Evolutionary conservation across 2,329 filamentous ascomycete species (phyloP).

Genomic region (Penicillium sp.): DNA sequence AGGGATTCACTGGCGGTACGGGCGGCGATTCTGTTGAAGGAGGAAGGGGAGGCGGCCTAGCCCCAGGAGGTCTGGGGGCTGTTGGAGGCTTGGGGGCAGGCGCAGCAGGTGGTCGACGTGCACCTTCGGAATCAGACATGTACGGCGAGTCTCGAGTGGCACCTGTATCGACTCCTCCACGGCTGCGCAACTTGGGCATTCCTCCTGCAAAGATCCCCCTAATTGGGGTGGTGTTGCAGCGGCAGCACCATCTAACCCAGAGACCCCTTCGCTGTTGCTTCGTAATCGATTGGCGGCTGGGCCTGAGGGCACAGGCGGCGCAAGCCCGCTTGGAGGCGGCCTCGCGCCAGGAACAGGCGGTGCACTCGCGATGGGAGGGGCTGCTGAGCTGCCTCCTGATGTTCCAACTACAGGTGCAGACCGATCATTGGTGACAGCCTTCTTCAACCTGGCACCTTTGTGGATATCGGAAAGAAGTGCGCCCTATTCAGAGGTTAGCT

Average conservation of each 20-base stretch:
- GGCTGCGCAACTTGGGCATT: conserved; percentile 93
- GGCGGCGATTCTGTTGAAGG: conserved; percentile 50
- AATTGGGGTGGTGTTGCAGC: conserved; percentile 66
- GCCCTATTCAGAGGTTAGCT: conserved; percentile 56
- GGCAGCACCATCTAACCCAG: conserved; percentile 45
- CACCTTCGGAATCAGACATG: conserved; percentile 71
- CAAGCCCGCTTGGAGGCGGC: conserved; percentile 23
- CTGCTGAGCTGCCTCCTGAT: conserved; percentile 55
- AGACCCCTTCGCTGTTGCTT: conserved; percentile 72
- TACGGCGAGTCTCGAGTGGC: conserved; percentile 71
- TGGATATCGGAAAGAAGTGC: conserved; percentile 84
- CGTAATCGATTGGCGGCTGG: conserved; percentile 61
- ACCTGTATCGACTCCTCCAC: conserved; percentile 75
- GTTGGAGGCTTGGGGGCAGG: conserved; percentile 56
- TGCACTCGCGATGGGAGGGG: conserved; percentile 67
- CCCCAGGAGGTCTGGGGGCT: conserved; percentile 57
- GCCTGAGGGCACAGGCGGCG: conserved; percentile 52
- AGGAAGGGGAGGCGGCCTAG: conserved; percentile 47
- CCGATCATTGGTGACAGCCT: conserved; percentile 86
- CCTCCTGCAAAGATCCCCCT: conserved; percentile 87
- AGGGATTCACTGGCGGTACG: conserved; percentile 53
- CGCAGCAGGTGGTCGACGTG: conserved; percentile 52
- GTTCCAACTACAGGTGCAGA: conserved; percentile 72
- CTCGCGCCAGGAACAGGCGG: conserved; percentile 69
- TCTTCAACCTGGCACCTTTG: conserved; percentile 78